Evolutionary conservation across 352 stramenopile species (phyloP).

Genomic region (Globisporangium lucens): DNA sequence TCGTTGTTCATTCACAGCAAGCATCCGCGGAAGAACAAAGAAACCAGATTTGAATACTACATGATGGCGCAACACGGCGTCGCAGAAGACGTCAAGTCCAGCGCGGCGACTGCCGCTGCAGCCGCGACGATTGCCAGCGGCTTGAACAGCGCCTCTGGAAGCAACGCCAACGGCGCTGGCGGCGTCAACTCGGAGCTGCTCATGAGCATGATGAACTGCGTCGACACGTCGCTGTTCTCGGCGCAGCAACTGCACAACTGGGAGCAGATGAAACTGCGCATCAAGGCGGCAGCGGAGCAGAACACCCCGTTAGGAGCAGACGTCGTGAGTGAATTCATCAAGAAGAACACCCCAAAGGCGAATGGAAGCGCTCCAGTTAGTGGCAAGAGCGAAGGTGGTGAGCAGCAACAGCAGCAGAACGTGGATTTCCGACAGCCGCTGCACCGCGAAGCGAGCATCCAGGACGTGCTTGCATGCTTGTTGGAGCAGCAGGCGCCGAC

Average conservation of each 20-base stretch:
- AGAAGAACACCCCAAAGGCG: conserved; percentile 38
- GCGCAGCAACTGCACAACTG: conserved; percentile 68
- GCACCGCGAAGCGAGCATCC: conserved; percentile 72
- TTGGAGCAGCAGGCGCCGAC: conserved; percentile 66
- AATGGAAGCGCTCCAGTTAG: conserved; percentile 18
- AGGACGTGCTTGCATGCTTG: conserved; percentile 73
- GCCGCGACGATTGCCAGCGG: background rate
- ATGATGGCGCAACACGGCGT: conserved; percentile 10
- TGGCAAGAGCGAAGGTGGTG: conserved; percentile 11
- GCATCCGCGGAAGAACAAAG: background rate
- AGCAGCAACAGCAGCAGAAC: conserved; percentile 14
- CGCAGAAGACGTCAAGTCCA: background rate
- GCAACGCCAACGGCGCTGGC: conserved; percentile 1
- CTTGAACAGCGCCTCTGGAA: background rate
- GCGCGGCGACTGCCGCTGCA: background rate
- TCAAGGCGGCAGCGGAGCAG: conserved; percentile 49
- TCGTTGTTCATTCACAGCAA: background rate
- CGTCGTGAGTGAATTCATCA: conserved; percentile 27
- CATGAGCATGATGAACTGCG: conserved; percentile 85
- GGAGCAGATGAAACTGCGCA: conserved; percentile 72
- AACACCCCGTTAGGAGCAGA: conserved; percentile 35
- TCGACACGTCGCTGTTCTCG: conserved; percentile 81
- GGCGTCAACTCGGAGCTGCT: conserved; percentile 73
- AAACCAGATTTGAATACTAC: background rate
- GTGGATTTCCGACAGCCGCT: conserved; percentile 51